These are phyloP conservation scores for Aureobasidium sp. DNA, from an alignment of 2,329 filamentous ascomycete species.

Conservation along the genomic window DNA sequence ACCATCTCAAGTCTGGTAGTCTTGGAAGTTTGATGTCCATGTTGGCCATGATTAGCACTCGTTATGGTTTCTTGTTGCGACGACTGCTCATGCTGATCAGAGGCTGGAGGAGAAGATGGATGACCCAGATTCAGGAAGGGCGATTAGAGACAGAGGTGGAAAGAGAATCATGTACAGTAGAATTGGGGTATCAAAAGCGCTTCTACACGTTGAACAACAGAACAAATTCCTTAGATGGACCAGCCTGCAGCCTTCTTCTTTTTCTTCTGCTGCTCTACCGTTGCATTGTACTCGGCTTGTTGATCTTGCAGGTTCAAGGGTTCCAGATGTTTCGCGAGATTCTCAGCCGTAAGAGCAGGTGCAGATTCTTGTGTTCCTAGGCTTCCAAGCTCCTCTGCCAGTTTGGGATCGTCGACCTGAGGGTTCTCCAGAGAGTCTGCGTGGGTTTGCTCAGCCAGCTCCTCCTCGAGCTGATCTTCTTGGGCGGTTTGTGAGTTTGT, in stretches of 20 bases:
- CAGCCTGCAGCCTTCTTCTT: constrained; percentile 33
- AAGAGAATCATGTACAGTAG: neutral
- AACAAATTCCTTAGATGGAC: constrained; percentile 26
- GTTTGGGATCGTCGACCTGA: constrained; percentile 21
- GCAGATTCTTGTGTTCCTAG: constrained; percentile 1
- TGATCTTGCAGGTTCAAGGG: constrained; percentile 27
- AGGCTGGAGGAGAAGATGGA: neutral
- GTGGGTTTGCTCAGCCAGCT: constrained; percentile 4
- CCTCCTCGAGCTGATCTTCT: neutral
- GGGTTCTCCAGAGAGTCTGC: constrained; percentile 11
- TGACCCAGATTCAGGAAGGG: neutral
- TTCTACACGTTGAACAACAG: neutral
- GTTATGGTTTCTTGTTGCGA: neutral
- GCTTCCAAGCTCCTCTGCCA: constrained; percentile 20
- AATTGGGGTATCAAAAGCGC: constrained; percentile 10
- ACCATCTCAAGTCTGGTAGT: too few relatives aligned
- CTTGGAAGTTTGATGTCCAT: neutral
- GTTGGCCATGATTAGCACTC: neutral
- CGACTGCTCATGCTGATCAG: neutral
- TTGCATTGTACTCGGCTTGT: constrained; percentile 21
- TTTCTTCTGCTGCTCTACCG: constrained; percentile 25
- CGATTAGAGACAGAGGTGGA: neutral
- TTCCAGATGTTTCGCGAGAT: constrained; percentile 17
- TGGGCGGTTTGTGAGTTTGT: constrained; percentile 22
- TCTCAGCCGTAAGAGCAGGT: neutral